Evolutionary conservation across 2,329 filamentous ascomycete species (phyloP).

Genomic region (Alternaria gansuensis): DNA sequence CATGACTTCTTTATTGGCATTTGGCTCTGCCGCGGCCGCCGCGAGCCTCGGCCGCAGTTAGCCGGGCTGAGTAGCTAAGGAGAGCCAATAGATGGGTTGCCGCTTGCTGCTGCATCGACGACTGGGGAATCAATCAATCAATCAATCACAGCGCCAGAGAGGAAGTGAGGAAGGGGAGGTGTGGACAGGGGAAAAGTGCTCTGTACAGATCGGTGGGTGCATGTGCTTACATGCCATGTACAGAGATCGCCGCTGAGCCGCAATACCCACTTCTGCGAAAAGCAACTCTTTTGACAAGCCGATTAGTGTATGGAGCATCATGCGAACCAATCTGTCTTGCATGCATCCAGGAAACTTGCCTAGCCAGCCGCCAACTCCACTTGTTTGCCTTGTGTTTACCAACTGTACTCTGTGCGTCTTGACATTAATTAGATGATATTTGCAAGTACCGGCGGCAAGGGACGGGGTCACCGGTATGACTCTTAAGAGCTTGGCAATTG

Average conservation of each 20-base stretch:
- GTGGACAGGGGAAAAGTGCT: too few species aligned
- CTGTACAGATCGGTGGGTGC: too few species aligned
- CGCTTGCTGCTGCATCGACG: neutral
- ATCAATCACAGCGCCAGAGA: too few species aligned
- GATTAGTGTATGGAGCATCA: neutral
- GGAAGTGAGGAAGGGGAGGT: too few species aligned
- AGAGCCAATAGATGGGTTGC: slow-evolving; percentile 1
- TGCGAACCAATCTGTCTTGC: neutral
- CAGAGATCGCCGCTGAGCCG: too few species aligned
- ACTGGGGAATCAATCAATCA: too few species aligned
- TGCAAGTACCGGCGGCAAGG: too few species aligned
- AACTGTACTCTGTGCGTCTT: too few species aligned
- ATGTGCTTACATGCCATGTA: too few species aligned
- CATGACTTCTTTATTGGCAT: too few species aligned
- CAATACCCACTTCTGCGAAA: neutral
- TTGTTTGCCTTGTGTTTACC: neutral
- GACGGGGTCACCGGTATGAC: too few species aligned
- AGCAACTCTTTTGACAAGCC: neutral
- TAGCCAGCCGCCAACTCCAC: neutral
- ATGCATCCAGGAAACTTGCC: neutral
- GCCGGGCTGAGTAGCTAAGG: neutral
- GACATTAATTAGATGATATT: neutral
- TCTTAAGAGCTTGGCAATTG: too few species aligned
- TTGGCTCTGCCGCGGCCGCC: neutral
- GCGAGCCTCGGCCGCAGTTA: slow-evolving; percentile 11